phyloP scores from a whole-genome alignment of 768 basidiomycete species.

The Rhizopogon vulgaris region DNA sequence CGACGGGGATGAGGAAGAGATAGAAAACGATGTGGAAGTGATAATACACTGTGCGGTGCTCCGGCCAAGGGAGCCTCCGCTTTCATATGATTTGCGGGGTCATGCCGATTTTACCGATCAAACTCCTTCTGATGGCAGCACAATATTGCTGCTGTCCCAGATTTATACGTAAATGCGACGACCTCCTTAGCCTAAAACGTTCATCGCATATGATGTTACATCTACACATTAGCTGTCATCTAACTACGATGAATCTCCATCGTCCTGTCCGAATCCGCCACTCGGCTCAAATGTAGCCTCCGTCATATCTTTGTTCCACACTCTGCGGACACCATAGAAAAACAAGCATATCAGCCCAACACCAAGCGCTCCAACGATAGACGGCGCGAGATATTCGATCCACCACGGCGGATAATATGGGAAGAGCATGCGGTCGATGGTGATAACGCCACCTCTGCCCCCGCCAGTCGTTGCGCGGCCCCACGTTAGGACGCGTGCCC shows the following conservation, averaged over 20 bases:
- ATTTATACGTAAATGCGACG: no score
- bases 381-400: conserved; percentile 65
- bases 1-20: conserved; percentile 3
- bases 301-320: conserved; percentile 72
- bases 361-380: conserved; percentile 55
- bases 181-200: not conserved
- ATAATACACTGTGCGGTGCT: conserved; percentile 4
- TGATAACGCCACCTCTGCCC: conserved; percentile 81
- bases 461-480: conserved; percentile 69
- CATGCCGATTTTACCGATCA: conserved; percentile 6
- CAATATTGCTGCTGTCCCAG: no score
- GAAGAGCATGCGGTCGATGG: conserved; percentile 75
- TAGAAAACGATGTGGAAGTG: not conserved
- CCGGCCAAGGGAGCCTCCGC: not conserved
- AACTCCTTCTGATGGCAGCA: conserved; percentile 6
- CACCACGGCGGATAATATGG: conserved; percentile 90
- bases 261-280: conserved; percentile 68
- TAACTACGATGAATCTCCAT: conserved; percentile 26
- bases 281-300: conserved; percentile 89
- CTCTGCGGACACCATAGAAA: conserved; percentile 62
- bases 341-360: conserved; percentile 57
- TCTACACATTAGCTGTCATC: conserved; percentile 11
- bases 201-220: conserved; percentile 5
- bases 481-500: conserved; percentile 63
- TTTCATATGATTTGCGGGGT: conserved; percentile 24